Evolutionary conservation across 192 early-diverging fungal species (phyloP).

Genomic region (Gigaspora rosea): DNA sequence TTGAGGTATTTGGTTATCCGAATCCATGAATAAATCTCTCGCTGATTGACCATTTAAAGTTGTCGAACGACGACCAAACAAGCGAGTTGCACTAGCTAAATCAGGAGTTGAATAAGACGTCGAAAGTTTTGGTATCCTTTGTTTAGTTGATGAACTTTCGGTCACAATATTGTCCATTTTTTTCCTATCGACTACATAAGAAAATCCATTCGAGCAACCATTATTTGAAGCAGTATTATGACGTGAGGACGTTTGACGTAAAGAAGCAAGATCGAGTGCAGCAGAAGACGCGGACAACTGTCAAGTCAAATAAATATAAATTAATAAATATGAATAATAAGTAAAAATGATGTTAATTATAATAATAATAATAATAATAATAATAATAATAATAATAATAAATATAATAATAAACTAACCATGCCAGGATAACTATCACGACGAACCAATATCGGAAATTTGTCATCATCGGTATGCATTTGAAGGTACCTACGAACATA

Average conservation of each 20-base stretch:
- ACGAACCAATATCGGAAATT: conserved; percentile 48
- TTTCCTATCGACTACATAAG: conserved; percentile 41
- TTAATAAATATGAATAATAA: background rate
- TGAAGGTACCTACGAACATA: conserved; percentile 47
- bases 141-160: conserved; percentile 36
- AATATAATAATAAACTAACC: background rate
- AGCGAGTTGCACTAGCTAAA: conserved; percentile 37
- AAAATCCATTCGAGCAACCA: conserved; percentile 33
- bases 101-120: conserved; percentile 53
- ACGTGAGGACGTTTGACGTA: conserved; percentile 41
- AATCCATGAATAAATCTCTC: conserved; percentile 1
- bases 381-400: too few relatives aligned
- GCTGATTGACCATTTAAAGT: background rate
- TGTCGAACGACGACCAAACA: conserved; percentile 36
- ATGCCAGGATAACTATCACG: conserved; percentile 23
- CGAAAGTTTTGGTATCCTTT: conserved; percentile 42
- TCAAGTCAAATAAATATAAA: background rate
- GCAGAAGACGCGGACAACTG: conserved; percentile 50
- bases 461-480: conserved; percentile 46
- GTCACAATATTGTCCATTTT: conserved; percentile 37
- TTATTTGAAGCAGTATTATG: conserved; percentile 29
- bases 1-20: background rate
- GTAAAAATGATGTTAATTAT: background rate
- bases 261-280: conserved; percentile 46
- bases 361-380: too few relatives aligned